A percentile compares a stretch with the other conserved stretches of the same genome.
phyloP scores from a whole-genome alignment of 2,329 filamentous ascomycete species.

The Zasmidium cellare region DNA sequence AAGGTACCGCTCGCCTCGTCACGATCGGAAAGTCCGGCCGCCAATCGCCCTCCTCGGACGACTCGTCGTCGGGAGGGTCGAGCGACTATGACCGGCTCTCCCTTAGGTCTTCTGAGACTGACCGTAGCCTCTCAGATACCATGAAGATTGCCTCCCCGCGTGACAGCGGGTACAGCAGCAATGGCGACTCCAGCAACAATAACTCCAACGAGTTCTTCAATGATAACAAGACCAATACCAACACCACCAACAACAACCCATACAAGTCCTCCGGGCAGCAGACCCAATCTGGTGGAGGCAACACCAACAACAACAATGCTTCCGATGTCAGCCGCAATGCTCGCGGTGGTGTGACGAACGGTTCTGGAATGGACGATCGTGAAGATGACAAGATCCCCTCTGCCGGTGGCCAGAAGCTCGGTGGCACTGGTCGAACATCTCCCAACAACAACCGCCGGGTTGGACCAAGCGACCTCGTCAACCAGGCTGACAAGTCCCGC shows the following conservation, averaged over 20 bases:
- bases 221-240: conserved; percentile 4
- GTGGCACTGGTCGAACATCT: not conserved
- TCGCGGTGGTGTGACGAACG: conserved; percentile 4
- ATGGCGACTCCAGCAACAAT: not conserved
- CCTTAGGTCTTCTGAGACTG: conserved; percentile 9
- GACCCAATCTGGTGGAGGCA: not conserved
- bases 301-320: not conserved
- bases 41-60: conserved; percentile 2
- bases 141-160: conserved; percentile 8
- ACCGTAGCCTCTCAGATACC: conserved; percentile 6
- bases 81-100: conserved; percentile 8
- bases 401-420: not conserved
- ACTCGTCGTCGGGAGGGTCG: conserved; percentile 7
- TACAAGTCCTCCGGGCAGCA: not conserved
- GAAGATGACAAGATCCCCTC: not conserved
- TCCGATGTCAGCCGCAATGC: conserved; percentile 8
- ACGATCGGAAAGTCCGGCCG: conserved; percentile 8
- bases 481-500: conserved; percentile 10
- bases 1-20: conserved; percentile 4
- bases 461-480: conserved; percentile 7
- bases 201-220: not conserved
- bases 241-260: not conserved
- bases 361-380: not conserved
- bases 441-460: conserved; percentile 2
- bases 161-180: conserved; percentile 3